Evolutionary conservation across 148 eudicot genomes (phyloP).

Genomic region (Vaccinium macrocarpon): DNA sequence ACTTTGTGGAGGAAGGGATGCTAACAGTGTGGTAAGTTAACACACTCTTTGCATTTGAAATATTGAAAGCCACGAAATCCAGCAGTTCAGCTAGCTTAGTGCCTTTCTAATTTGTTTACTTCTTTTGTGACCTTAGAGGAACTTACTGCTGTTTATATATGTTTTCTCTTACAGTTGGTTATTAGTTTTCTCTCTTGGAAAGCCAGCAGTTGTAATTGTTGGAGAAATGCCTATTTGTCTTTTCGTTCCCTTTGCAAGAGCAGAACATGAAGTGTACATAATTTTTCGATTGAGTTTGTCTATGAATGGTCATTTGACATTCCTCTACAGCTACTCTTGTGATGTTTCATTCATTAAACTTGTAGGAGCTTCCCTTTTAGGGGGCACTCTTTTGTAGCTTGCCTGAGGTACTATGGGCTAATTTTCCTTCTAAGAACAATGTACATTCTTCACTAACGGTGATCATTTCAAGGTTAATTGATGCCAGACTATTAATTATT

Average conservation of each 20-base stretch:
- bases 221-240: not conserved
- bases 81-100: not conserved
- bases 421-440: not conserved
- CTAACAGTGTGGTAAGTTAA: constrained; percentile 86
- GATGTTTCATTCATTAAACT: constrained; percentile 3
- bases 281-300: not conserved
- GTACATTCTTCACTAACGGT: not conserved
- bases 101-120: not conserved
- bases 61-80: not conserved
- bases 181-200: constrained; percentile 1
- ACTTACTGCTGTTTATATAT: not conserved
- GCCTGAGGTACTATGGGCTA: not conserved
- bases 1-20: constrained; percentile 98
- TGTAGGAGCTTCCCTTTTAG: not conserved
- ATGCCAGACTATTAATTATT: not conserved
- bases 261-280: not conserved
- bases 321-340: not conserved
- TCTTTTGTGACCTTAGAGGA: not conserved
- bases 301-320: constrained; percentile 7
- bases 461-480: not conserved
- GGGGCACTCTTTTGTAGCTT: not conserved
- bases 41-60: not conserved
- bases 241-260: not conserved
- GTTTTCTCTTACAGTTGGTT: not conserved
- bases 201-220: not conserved